Percentiles rank a stretch among this genome's conserved stretches.
These are phyloP conservation scores for Sextonia rubra DNA, from an alignment of 164 flowering plant genomes.

Conservation along the genomic window DNA sequence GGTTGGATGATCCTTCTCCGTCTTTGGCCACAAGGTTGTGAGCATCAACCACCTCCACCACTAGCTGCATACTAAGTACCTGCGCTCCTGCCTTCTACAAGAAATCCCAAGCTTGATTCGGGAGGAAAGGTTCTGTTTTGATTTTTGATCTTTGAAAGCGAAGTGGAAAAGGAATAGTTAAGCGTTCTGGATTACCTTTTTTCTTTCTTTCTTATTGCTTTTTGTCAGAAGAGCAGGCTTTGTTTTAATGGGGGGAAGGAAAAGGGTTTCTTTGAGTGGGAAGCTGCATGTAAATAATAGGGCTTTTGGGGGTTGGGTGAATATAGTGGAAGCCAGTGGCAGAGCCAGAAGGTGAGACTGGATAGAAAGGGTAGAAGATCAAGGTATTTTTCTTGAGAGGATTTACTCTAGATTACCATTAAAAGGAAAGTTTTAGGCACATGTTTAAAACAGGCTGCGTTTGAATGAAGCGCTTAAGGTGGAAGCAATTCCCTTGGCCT, in stretches of 20 bases:
- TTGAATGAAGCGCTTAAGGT: no score
- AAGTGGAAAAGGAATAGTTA: slow-evolving; percentile 18
- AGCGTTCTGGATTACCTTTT: neutral
- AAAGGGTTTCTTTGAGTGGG: slow-evolving; percentile 21
- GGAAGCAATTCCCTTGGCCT: no score
- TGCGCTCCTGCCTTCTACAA: slow-evolving; percentile 17
- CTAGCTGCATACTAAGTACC: slow-evolving; percentile 22
- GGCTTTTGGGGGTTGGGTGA: neutral
- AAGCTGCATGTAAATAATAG: slow-evolving; percentile 15
- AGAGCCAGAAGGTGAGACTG: neutral
- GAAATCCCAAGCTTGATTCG: slow-evolving; percentile 16
- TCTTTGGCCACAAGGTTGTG: slow-evolving; percentile 21
- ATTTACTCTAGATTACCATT: neutral
- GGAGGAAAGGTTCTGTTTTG: slow-evolving; percentile 16
- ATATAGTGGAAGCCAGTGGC: neutral
- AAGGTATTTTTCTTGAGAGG: neutral
- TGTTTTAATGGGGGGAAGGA: slow-evolving; percentile 11
- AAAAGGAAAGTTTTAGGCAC: neutral
- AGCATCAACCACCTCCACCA: slow-evolving; percentile 24
- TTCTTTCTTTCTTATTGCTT: neutral
- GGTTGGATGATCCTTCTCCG: slow-evolving; percentile 23
- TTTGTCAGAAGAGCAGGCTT: neutral
- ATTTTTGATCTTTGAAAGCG: slow-evolving; percentile 9
- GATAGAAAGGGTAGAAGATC: no score
- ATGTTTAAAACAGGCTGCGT: neutral